phyloP scores from a whole-genome alignment of 306 rosid species.

The Malus asiatica region DNA sequence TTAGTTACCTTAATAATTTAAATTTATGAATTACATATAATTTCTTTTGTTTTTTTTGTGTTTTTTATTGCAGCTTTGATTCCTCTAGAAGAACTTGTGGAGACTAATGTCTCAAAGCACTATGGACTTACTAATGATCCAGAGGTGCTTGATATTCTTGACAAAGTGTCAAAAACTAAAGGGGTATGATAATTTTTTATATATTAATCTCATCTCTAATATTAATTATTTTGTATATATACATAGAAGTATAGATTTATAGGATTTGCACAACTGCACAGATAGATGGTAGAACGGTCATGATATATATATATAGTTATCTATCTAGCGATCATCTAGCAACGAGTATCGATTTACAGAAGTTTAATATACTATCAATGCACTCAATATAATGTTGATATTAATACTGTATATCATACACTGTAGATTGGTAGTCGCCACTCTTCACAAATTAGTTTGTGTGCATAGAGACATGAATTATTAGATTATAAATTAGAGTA shows the following conservation, averaged over 20 bases:
- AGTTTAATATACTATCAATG: too few species aligned
- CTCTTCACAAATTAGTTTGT: neutral
- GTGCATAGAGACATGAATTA: neutral
- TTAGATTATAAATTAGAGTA: neutral
- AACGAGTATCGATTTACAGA: neutral
- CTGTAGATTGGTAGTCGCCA: neutral
- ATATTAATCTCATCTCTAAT: neutral
- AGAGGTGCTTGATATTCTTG: conserved; percentile 51
- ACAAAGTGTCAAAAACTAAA: conserved; percentile 42
- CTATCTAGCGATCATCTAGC: neutral
- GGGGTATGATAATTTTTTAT: conserved; percentile 23
- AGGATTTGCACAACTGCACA: too few species aligned
- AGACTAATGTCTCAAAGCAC: conserved; percentile 52
- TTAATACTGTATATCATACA: neutral
- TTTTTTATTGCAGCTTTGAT: conserved; percentile 47
- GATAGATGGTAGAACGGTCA: too few species aligned
- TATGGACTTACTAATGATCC: conserved; percentile 65
- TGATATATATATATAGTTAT: too few species aligned
- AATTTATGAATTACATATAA: neutral
- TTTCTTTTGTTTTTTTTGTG: neutral
- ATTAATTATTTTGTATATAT: neutral
- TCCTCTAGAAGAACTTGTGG: conserved; percentile 67
- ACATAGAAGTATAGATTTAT: neutral
- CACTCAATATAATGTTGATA: too few species aligned
- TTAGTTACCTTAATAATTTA: too few species aligned